These are phyloP conservation scores for Ustilago hordei DNA, from an alignment of 1,284 basidiomycete genomes.

Conservation along the genomic window DNA sequence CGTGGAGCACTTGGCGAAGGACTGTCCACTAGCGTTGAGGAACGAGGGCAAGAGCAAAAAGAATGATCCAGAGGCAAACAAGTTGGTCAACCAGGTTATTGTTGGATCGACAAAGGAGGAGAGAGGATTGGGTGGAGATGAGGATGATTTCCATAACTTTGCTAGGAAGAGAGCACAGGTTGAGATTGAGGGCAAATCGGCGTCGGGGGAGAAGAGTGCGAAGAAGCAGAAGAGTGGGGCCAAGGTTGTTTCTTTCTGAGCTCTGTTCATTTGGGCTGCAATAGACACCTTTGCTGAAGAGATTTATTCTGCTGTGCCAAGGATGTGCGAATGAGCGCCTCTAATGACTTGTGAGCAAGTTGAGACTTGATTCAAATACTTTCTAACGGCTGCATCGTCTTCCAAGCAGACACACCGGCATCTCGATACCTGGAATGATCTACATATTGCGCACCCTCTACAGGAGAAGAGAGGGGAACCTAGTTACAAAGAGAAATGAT, in stretches of 20 bases:
- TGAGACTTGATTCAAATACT: too few species aligned
- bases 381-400: too few species aligned
- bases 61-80: constrained; percentile 27
- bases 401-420: not conserved
- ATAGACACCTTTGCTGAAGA: too few species aligned
- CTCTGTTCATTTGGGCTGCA: not conserved
- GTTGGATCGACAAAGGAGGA: constrained; percentile 69
- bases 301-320: too few species aligned
- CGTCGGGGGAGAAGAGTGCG: constrained; percentile 12
- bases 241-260: constrained; percentile 45
- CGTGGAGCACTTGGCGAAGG: constrained; percentile 84
- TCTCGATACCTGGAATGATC: constrained; percentile 1
- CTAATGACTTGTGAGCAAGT: too few species aligned
- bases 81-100: constrained; percentile 30
- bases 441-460: not conserved
- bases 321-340: too few species aligned
- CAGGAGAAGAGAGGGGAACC: not conserved
- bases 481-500: constrained; percentile 12
- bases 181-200: constrained; percentile 69
- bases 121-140: constrained; percentile 81
- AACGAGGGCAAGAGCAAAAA: constrained; percentile 58
- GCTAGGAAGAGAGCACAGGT: constrained; percentile 77
- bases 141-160: constrained; percentile 89
- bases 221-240: constrained; percentile 20
- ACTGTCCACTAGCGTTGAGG: constrained; percentile 79